These are phyloP conservation scores for Cunninghamia lanceolata DNA, from an alignment of 75 land plant species.

Conservation along the genomic window DNA sequence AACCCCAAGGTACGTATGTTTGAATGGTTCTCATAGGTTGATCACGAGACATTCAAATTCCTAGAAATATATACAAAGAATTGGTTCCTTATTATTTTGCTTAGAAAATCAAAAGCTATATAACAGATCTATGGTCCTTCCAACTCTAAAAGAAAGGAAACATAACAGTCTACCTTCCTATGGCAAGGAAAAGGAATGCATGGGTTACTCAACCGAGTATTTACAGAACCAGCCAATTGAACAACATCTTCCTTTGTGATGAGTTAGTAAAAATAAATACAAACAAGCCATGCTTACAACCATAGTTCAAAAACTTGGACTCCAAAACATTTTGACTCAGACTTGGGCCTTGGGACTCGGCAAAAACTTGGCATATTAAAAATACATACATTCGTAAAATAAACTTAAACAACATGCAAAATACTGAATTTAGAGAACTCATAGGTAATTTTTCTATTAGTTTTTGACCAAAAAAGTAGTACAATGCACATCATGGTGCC, in stretches of 20 bases:
- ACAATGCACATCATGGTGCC: too few species aligned
- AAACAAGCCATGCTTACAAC: not conserved
- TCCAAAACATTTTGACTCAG: too few species aligned
- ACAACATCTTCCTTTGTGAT: not conserved
- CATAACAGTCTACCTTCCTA: not conserved
- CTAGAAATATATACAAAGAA: not conserved
- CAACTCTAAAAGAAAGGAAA: not conserved
- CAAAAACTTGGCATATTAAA: too few species aligned
- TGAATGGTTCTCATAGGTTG: not conserved
- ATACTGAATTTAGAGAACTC: too few species aligned
- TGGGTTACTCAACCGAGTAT: not conserved
- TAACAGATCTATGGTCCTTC: not conserved
- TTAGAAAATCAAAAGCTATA: not conserved
- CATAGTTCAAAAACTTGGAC: too few species aligned
- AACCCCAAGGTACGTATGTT: too few species aligned
- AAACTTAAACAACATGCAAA: too few species aligned
- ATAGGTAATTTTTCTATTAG: too few species aligned
- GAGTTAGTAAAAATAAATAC: not conserved
- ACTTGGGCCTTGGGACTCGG: too few species aligned
- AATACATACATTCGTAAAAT: too few species aligned
- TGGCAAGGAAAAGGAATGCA: not conserved
- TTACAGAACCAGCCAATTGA: not conserved
- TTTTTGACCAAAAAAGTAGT: too few species aligned
- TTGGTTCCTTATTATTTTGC: not conserved
- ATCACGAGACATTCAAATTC: not conserved